Evolutionary conservation across 805 yeast genomes (phyloP), one percentile per base, ranked within the genome.

Genomic region (Teunomyces funiuensis): DNA sequence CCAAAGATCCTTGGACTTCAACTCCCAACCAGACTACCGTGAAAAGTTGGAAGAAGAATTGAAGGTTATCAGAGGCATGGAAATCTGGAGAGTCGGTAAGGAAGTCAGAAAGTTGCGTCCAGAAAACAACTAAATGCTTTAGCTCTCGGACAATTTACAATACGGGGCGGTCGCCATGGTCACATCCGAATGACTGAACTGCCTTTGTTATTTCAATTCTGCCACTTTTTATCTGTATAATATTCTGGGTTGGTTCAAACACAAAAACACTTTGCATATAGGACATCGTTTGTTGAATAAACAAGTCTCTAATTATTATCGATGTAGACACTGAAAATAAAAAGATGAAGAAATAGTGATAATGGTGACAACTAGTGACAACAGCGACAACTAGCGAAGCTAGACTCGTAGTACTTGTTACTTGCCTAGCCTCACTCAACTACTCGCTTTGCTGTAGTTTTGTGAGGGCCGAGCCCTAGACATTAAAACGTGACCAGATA

Each of bases 81-180:
- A 93, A 81, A 93, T 93, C 91, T 93, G 99, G 99, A 86, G 72
- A 67, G 99, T 93, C 59, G 99, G 99, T 68, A 91, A 91, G 80
- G 98, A 93, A 80, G 99, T 93, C 57, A 91, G 99, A 84, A 93
- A 93, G 78, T 84, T 93, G 72, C 90, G 99, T 78, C 99, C 99
- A 64, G 99, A 93, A 80, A 91, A 93, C 93, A 82, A 85, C 71
- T 90, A 86, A 76, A 46, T 41, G 27, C 41, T 36, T 33, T 27
- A 17, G 9, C 33, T 37, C 34, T 20, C 13, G n/a, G 30, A 13
- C 10, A 28, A 36, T 11, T 26, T 14, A 33, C 15, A 39, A 19
- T 39, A 30, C 47, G 34, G 36, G 39, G 33, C 19, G 41, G 41
- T 43, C 52, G 44, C 43, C 44, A 59, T 63, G 67, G 72, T 67